Conservation (phyloP, 768 basidiomycete genomes). For the Serendipita indica region DNA sequence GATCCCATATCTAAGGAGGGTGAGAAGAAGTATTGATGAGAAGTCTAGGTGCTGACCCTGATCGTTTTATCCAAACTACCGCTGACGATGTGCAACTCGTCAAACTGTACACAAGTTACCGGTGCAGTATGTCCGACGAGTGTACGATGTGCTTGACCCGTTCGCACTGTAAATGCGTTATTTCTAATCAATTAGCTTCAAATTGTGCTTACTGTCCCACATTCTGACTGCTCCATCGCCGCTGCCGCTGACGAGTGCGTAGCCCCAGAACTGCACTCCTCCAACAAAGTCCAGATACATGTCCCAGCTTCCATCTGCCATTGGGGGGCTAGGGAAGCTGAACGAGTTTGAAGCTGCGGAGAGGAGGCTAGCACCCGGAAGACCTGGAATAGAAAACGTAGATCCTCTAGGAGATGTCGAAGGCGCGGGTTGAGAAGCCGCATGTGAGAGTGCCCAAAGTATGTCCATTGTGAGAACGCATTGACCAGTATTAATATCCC, state of each 20-base stretch:
- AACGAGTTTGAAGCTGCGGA: slow-evolving; percentile 49
- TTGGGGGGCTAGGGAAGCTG: slow-evolving; percentile 72
- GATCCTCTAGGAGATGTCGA: slow-evolving; percentile 12
- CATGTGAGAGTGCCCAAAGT: slow-evolving; percentile 96
- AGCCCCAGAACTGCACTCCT: slow-evolving; percentile 96
- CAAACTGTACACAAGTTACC: slow-evolving; percentile 89
- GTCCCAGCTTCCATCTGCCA: slow-evolving; percentile 82
- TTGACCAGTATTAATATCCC: slow-evolving; percentile 95
- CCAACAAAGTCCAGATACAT: slow-evolving; percentile 97
- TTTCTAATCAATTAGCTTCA: slow-evolving; percentile 6
- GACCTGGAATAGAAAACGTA: slow-evolving; percentile 18
- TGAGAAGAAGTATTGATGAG: background rate
- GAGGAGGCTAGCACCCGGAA: slow-evolving; percentile 20
- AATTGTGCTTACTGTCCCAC: slow-evolving; percentile 81
- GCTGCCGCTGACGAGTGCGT: slow-evolving; percentile 91
- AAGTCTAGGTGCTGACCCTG: slow-evolving; percentile 37
- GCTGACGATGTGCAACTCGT: slow-evolving; percentile 84
- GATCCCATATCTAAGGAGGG: slow-evolving; percentile 73
- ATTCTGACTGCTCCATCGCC: slow-evolving; percentile 95
- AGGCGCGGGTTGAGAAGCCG: slow-evolving; percentile 26
- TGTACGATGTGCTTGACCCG: slow-evolving; percentile 90
- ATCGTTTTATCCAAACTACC: slow-evolving; percentile 91
- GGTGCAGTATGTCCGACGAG: slow-evolving; percentile 85
- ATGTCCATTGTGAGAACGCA: slow-evolving; percentile 99
- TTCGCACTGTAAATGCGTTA: slow-evolving; percentile 56